These are phyloP conservation scores for Dryas alaskensis DNA, from an alignment of 306 rosid genomes.

Conservation along the genomic window DNA sequence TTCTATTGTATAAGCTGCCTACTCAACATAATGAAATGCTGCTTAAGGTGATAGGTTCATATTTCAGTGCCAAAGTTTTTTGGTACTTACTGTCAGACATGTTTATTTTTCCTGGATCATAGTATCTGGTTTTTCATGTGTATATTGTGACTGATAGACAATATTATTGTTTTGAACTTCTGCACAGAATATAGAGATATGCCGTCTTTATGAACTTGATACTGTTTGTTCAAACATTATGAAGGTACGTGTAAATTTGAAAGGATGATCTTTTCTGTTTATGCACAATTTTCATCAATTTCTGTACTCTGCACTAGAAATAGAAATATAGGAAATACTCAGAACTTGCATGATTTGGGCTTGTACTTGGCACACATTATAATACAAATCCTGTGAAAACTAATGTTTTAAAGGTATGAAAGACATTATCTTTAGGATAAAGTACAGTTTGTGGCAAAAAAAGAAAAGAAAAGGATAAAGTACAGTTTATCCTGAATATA, in stretches of 20 bases:
- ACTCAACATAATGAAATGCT: slow-evolving; percentile 60
- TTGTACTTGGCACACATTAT: neutral
- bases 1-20: slow-evolving; percentile 67
- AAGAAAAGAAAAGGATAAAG: neutral
- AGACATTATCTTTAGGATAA: slow-evolving; percentile 3
- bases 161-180: slow-evolving; percentile 4
- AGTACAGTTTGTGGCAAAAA: neutral
- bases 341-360: neutral
- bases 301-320: slow-evolving; percentile 6
- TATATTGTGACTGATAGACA: slow-evolving; percentile 30
- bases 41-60: slow-evolving; percentile 61
- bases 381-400: no score
- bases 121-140: neutral
- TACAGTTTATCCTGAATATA: neutral
- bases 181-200: slow-evolving; percentile 83
- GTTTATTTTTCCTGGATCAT: slow-evolving; percentile 12
- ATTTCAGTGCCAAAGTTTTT: slow-evolving; percentile 16
- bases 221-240: slow-evolving; percentile 66
- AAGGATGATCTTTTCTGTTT: neutral
- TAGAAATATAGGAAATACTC: slow-evolving; percentile 1
- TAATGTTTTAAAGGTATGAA: neutral
- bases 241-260: slow-evolving; percentile 52
- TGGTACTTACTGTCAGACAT: slow-evolving; percentile 17
- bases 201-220: slow-evolving; percentile 79
- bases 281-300: neutral